Evolutionary conservation across 441 rosid species (phyloP).

Genomic region (Bruguiera hainesii): DNA sequence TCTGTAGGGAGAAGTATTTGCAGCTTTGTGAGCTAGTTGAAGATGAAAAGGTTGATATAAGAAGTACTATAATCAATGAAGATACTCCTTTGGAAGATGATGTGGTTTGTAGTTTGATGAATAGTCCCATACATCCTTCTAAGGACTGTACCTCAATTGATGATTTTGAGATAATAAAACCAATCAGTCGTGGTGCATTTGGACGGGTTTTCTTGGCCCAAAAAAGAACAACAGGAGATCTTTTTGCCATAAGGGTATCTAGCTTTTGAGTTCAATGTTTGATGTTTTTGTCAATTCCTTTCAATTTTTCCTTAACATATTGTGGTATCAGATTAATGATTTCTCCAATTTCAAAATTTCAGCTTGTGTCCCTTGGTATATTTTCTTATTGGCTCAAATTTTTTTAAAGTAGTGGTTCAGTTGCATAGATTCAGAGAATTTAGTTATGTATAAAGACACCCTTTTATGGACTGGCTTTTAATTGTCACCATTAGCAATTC

Average conservation of each 20-base stretch:
- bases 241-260: constrained; percentile 90
- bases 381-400: neutral
- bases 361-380: neutral
- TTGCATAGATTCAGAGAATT: neutral
- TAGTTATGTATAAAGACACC: no score
- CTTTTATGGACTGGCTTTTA: no score
- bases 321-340: neutral
- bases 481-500: no score
- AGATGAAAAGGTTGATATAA: constrained; percentile 83
- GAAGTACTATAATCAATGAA: constrained; percentile 86
- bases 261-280: neutral
- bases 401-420: neutral
- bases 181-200: no score
- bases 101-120: constrained; percentile 88
- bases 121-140: constrained; percentile 76
- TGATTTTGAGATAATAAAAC: constrained; percentile 22
- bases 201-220: no score
- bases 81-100: constrained; percentile 97
- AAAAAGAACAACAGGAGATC: constrained; percentile 75
- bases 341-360: no score
- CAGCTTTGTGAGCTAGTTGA: constrained; percentile 89
- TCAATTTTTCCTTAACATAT: neutral
- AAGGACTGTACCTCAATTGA: constrained; percentile 96
- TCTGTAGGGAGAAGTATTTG: constrained; percentile 87
- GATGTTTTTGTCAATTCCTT: no score